A percentile compares a stretch with the other conserved stretches of the same genome.
These are phyloP conservation scores for Trichosporon ovoides DNA, from an alignment of 1,284 basidiomycete genomes.

Conservation along the genomic window DNA sequence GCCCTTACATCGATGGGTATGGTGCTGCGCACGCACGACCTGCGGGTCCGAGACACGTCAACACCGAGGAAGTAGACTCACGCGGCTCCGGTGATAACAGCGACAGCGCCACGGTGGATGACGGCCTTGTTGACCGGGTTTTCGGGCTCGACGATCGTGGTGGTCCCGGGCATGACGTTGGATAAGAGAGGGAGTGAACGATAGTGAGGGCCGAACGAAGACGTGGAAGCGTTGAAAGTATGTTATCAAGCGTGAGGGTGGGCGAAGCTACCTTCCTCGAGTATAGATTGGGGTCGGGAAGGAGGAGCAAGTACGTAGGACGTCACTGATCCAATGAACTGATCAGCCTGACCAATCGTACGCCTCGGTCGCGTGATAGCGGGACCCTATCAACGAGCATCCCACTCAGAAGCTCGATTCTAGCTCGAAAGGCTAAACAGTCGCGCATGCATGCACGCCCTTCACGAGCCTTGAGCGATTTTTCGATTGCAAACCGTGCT, in stretches of 20 bases:
- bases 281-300: too few species aligned
- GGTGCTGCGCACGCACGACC: too few species aligned
- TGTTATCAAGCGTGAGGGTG: neutral
- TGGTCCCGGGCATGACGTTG: neutral
- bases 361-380: neutral
- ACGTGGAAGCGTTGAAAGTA: neutral
- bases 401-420: too few species aligned
- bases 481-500: too few species aligned
- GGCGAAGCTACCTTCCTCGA: neutral
- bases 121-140: conserved; percentile 20
- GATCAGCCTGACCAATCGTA: conserved; percentile 1
- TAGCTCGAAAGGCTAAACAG: too few species aligned
- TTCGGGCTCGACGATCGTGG: conserved; percentile 8
- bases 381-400: neutral
- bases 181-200: neutral
- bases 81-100: conserved; percentile 48
- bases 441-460: neutral
- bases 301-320: neutral
- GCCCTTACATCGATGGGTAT: too few species aligned
- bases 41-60: too few species aligned
- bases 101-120: conserved; percentile 40
- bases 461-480: neutral
- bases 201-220: neutral
- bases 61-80: too few species aligned
- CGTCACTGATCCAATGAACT: conserved; percentile 3